These are phyloP conservation scores for Xylaria polymorpha DNA, from an alignment of 2,329 filamentous ascomycete genomes.

Conservation along the genomic window DNA sequence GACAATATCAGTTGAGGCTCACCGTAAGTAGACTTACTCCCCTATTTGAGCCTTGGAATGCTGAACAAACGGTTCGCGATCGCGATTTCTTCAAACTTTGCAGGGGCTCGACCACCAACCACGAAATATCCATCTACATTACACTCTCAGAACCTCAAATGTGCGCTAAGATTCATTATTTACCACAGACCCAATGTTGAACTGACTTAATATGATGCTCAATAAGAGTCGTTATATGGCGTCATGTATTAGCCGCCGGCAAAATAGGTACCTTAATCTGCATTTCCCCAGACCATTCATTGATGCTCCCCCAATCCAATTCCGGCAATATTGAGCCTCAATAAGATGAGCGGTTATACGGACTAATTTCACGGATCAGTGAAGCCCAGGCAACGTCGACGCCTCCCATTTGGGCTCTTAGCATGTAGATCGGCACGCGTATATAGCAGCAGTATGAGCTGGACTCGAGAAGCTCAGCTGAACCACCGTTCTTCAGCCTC, in stretches of 20 bases:
- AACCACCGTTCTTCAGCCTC: constrained; percentile 15
- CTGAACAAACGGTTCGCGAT: neutral
- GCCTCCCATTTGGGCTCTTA: constrained; percentile 1
- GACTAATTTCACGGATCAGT: neutral
- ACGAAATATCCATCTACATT: constrained; percentile 6
- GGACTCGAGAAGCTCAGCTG: constrained; percentile 25
- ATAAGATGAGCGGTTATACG: constrained; percentile 31
- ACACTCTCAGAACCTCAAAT: constrained; percentile 4
- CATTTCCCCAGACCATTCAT: constrained; percentile 21
- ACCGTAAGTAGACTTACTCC: neutral
- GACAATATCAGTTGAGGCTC: neutral
- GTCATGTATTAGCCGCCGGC: constrained; percentile 37
- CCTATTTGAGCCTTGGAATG: neutral
- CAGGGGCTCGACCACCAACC: neutral
- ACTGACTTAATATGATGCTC: constrained; percentile 15
- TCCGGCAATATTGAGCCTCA: constrained; percentile 35
- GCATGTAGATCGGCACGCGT: constrained; percentile 18
- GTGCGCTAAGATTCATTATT: constrained; percentile 14
- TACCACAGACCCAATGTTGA: neutral
- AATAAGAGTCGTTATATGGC: constrained; percentile 4
- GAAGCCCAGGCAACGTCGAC: neutral
- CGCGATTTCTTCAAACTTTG: neutral
- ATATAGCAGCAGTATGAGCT: constrained; percentile 27
- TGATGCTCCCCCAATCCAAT: constrained; percentile 3
- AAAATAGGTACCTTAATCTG: constrained; percentile 32